Conservation (phyloP, 345 rosid species). For the Gossypium anomalum region DNA sequence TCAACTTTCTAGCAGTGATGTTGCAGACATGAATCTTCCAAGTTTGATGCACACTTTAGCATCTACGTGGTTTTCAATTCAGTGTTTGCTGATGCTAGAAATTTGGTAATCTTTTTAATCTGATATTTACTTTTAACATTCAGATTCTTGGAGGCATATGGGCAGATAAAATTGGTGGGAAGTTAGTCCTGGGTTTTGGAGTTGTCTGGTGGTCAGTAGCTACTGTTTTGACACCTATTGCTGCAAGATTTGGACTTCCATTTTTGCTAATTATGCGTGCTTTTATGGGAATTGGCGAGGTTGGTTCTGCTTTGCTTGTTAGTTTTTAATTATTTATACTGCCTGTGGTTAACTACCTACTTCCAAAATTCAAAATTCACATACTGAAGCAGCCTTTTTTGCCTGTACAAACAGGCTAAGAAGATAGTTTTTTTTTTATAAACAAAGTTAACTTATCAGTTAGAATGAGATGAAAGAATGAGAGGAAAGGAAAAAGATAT, state of each 20-base stretch:
- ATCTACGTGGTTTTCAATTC: not conserved
- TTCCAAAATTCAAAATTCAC: not conserved
- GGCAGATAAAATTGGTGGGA: constrained; percentile 97
- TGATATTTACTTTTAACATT: constrained; percentile 23
- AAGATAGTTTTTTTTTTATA: not conserved
- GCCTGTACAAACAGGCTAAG: not conserved
- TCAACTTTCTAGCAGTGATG: not conserved
- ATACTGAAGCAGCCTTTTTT: not conserved
- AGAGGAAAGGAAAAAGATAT: not conserved
- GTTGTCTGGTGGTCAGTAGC: constrained; percentile 98
- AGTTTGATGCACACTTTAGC: not conserved
- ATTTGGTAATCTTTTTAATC: constrained; percentile 9
- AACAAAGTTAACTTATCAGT: not conserved
- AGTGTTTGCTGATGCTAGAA: not conserved
- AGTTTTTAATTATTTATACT: not conserved
- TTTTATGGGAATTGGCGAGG: constrained; percentile 98
- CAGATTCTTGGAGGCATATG: constrained; percentile 95
- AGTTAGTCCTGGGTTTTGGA: constrained; percentile 86
- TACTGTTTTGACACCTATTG: constrained; percentile 86
- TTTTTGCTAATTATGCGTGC: constrained; percentile 84
- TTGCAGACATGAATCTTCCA: not conserved
- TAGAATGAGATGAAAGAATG: not conserved
- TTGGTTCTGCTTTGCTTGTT: constrained; percentile 27
- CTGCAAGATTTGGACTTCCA: constrained; percentile 88
- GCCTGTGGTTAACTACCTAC: not conserved